phyloP scores from a whole-genome alignment of 1,284 basidiomycete species.

The Pseudozyma pruni region DNA sequence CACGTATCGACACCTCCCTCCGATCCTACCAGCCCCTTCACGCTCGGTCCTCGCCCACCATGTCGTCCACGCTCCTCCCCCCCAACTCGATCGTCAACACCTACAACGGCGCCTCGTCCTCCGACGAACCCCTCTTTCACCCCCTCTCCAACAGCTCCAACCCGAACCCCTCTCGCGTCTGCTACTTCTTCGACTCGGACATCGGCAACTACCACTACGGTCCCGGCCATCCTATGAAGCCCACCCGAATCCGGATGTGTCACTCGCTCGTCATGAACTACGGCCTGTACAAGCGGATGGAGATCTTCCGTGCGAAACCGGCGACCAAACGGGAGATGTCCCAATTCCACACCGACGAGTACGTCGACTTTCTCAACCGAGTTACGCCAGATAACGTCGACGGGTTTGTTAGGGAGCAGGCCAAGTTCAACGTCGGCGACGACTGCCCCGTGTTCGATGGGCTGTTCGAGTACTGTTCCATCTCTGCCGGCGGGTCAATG shows the following conservation, averaged over 20 bases:
- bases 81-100: slow-evolving; percentile 42
- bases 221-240: slow-evolving; percentile 77
- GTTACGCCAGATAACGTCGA: slow-evolving; percentile 87
- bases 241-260: slow-evolving; percentile 90
- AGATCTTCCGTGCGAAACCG: slow-evolving; percentile 85
- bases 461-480: slow-evolving; percentile 96
- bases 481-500: slow-evolving; percentile 98
- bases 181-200: slow-evolving; percentile 81
- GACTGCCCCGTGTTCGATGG: slow-evolving; percentile 99
- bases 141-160: slow-evolving; percentile 47
- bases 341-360: slow-evolving; percentile 93
- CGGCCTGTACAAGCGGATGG: slow-evolving; percentile 73
- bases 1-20: too few species aligned
- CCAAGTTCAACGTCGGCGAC: slow-evolving; percentile 93
- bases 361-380: slow-evolving; percentile 85
- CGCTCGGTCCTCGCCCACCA: slow-evolving; percentile 10
- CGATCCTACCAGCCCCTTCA: too few species aligned
- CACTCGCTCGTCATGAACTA: slow-evolving; percentile 99
- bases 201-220: slow-evolving; percentile 99
- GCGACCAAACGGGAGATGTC: slow-evolving; percentile 98
- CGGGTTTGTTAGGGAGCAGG: slow-evolving; percentile 90
- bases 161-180: slow-evolving; percentile 59
- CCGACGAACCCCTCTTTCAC: slow-evolving; percentile 47
- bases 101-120: slow-evolving; percentile 20
- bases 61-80: slow-evolving; percentile 51